Conservation (phyloP, 192 early-diverging fungal species). For the Haplosporangium gracile region DNA sequence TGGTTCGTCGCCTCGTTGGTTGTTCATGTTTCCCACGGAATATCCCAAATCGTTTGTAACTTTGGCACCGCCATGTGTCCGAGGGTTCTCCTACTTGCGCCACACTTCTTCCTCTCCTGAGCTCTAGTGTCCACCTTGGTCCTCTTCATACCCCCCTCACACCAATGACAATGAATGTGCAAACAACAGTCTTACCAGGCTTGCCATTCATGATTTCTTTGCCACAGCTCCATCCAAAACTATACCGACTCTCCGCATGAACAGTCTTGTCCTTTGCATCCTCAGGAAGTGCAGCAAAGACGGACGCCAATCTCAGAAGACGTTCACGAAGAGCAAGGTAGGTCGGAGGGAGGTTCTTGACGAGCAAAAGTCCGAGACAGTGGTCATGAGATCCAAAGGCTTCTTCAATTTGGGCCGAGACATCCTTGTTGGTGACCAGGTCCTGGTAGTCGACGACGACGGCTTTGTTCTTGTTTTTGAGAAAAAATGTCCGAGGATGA, state of each 20-base stretch:
- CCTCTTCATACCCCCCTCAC: too few relatives aligned
- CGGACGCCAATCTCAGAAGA: constrained; percentile 65
- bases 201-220: constrained; percentile 77
- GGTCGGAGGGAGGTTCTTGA: constrained; percentile 67
- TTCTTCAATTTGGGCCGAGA: constrained; percentile 58
- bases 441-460: constrained; percentile 66
- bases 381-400: constrained; percentile 69
- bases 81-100: neutral
- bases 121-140: neutral
- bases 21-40: neutral
- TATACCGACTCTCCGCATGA: constrained; percentile 66
- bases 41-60: neutral
- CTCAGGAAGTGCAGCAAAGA: constrained; percentile 67
- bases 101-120: neutral
- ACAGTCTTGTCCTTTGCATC: constrained; percentile 62
- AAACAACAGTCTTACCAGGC: constrained; percentile 55
- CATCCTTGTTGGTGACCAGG: constrained; percentile 56
- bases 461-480: constrained; percentile 27
- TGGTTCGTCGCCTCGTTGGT: neutral
- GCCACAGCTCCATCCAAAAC: constrained; percentile 81
- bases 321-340: constrained; percentile 58
- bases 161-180: too few relatives aligned
- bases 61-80: neutral
- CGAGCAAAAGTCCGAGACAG: constrained; percentile 68
- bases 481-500: constrained; percentile 1